Evolutionary conservation across 2,329 filamentous ascomycete species (phyloP), one percentile per base, ranked within the genome.

Genomic region (Trichoderma aggressivum): DNA sequence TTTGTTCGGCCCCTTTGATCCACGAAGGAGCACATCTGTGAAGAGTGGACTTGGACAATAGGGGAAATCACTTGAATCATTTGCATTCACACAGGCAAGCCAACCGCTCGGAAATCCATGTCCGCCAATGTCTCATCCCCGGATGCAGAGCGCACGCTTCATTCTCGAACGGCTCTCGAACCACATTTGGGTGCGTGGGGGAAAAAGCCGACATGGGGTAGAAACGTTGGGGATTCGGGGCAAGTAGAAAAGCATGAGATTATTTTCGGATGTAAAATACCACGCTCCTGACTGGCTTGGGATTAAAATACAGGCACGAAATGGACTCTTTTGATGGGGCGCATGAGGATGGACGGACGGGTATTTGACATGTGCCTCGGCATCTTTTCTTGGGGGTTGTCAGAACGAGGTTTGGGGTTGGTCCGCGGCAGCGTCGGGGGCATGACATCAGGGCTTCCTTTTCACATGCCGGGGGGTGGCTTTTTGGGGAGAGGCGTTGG

Each of bases 381-480:
- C 69, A 65, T 70, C 39, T 59, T 56, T 30, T 53, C 8, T 53
- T 21, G 18, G 47, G 10, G n/a, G 34, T 10, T 53, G 47, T 24
- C 47, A 53, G 47, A 21, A 21, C n/a, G 47, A 24, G n/a, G 21
- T 53, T 39, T 62, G 21, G 59, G 11, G 8, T 18, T 18, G 43
- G 34, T 55, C 50, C 70, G 43, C 39, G 59, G 70, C 43, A 64
- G 47, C 58, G 36, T 67, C 64, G 53, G 58, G 53, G 58, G 43
- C 65, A 72, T 72, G 70, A 72, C 70, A 70, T 72, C 70, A 70
- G 39, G 43, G 39, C 4, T 18, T 50, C n/a, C 21, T 39, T 69
- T 70, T 70, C 68, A 70, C 68, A 64, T 70, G 68, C 68, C 36
- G 26, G 30, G 30, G 14, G 30, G 60, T 30, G 36, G 59, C 24